Base-by-base conservation (phyloP, 306 rosid species). In the Arachis stenosperma region DNA sequence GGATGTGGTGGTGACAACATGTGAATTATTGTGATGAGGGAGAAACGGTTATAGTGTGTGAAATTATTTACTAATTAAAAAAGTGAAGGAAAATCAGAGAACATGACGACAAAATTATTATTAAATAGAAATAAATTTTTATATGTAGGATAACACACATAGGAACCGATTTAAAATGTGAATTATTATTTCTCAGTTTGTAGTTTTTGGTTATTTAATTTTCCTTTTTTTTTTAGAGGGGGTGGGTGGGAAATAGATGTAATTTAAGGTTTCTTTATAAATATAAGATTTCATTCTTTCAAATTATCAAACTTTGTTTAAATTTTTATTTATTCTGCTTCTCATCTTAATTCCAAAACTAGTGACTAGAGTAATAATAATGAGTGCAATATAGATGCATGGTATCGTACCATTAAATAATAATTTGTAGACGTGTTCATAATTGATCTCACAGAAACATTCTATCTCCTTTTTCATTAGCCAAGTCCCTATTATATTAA, bases 391-490 rank as follows among this genome's bases (percentile, higher is more conserved):
- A 82, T 84, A 29, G 67, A 81, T 81, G 84, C 74, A 81, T 47
- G 80, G 56, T 52, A 6, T 55, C 54, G 72, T 75, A 82, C 76
- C 74, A 65, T 30, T 56, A 77, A 75, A 75, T 27, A 73, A 67
- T 52, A 70, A 74, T 39, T 70, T 67, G 66, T 80, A 63, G 79
- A 69, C 46, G 82, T 57, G 76, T 83, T 81, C 74, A 86, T 90
- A 82, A 87, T 86, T 87, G 96, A 81, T 82, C 81, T 87, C 86
- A 77, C 91, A 72, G 65, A 79, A 61, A 42, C n/a, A 67, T 43
- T 61, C 51, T 43, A 46, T 43, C 6, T 29, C 46, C 66, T 5
- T 50, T 67, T 76, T 30, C 17, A 40, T 75, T 54, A 56, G 68
- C 40, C 47, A 72, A 77, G 76, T 65, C 55, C 30, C 36, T 48